Conservation (phyloP, 352 stramenopile genomes). For the Bremia lactucae region DNA sequence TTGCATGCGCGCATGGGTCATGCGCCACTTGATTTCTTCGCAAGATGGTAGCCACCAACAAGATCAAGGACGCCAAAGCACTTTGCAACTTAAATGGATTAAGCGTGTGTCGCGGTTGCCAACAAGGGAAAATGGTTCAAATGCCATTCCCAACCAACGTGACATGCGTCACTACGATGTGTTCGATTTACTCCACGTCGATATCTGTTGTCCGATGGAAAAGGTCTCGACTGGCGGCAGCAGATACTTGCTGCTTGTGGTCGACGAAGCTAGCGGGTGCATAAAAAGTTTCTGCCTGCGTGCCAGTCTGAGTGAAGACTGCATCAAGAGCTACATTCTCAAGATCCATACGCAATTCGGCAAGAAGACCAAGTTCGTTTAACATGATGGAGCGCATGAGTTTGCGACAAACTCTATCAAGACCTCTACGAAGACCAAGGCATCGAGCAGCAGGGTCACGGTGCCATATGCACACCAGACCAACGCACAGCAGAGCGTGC, state of each 20-base stretch:
- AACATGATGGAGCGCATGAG: background rate
- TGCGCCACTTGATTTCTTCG: background rate
- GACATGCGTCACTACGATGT: background rate
- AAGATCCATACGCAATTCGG: background rate
- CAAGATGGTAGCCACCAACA: background rate
- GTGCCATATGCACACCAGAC: no score
- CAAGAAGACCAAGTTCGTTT: background rate
- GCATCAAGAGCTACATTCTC: no score
- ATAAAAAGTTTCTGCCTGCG: background rate
- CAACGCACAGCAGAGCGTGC: no score
- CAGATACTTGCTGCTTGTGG: background rate
- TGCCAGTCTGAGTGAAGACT: background rate
- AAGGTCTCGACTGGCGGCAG: background rate
- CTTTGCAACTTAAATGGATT: background rate
- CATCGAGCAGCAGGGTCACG: no score
- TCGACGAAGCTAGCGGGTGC: background rate
- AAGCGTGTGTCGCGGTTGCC: background rate
- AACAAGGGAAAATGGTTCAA: conserved; percentile 1
- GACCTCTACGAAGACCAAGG: no score
- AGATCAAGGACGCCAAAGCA: background rate
- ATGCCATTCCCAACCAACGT: background rate
- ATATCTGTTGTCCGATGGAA: no score
- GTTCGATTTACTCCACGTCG: background rate
- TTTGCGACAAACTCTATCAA: background rate
- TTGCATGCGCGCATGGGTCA: background rate